Evolutionary conservation across 306 rosid genomes (phyloP).

Genomic region (Cucurbita moschata): DNA sequence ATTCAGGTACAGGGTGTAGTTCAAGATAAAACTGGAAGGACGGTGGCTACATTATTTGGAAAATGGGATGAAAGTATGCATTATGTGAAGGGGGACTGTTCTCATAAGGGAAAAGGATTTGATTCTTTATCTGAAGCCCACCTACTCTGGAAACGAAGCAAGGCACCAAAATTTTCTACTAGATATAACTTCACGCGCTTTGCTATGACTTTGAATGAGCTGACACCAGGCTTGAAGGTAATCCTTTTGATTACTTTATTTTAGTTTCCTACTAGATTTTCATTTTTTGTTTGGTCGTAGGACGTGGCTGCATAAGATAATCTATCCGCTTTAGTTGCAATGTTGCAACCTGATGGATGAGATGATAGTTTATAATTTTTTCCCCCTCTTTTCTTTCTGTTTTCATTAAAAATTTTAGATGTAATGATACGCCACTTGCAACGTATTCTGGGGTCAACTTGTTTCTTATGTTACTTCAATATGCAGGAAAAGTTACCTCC

Average conservation of each 20-base stretch:
- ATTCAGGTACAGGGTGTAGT: constrained; percentile 74
- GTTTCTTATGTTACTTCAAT: not conserved
- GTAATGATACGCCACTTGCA: not conserved
- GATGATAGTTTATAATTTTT: not conserved
- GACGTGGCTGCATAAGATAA: too few relatives aligned
- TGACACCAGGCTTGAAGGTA: constrained; percentile 85
- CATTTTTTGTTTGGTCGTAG: not conserved
- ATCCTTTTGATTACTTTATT: constrained; percentile 11
- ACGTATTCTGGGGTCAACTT: not conserved
- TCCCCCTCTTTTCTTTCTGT: not conserved
- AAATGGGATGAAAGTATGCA: constrained; percentile 99
- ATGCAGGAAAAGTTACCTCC: constrained; percentile 89
- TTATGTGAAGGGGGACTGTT: constrained; percentile 63
- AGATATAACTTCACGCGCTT: constrained; percentile 91
- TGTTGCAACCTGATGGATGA: not conserved
- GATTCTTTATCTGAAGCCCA: constrained; percentile 64
- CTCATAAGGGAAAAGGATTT: constrained; percentile 67
- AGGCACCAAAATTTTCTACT: constrained; percentile 57
- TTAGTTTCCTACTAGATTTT: not conserved
- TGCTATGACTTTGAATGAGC: constrained; percentile 90
- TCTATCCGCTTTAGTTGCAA: not conserved
- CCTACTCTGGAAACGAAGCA: constrained; percentile 86
- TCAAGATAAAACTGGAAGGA: constrained; percentile 76
- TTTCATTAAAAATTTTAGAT: not conserved
- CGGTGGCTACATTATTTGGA: constrained; percentile 77